These are phyloP conservation scores for Apocynum venetum DNA, from an alignment of 257 asterid species.

Conservation along the genomic window DNA sequence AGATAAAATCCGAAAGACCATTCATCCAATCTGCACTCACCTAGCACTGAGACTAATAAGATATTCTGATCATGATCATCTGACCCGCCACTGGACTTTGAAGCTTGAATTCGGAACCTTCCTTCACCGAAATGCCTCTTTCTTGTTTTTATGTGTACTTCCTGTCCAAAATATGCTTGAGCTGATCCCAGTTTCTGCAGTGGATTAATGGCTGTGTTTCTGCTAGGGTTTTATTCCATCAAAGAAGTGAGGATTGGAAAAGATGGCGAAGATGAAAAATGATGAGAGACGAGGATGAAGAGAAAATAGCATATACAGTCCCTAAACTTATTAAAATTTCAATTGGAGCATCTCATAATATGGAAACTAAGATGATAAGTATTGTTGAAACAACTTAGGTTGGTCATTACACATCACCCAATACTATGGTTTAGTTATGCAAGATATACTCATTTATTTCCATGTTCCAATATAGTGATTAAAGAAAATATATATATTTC, in stretches of 20 bases:
- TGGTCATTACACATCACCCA: too few relatives aligned
- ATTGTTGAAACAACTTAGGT: too few relatives aligned
- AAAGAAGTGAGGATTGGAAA: not conserved
- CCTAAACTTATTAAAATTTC: too few relatives aligned
- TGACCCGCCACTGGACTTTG: not conserved
- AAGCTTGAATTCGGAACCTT: not conserved
- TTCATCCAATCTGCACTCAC: not conserved
- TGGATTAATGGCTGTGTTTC: not conserved
- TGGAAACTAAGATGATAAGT: too few relatives aligned
- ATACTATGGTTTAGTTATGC: too few relatives aligned
- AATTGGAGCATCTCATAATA: too few relatives aligned
- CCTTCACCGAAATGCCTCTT: not conserved
- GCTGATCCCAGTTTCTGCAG: not conserved
- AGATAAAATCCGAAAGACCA: not conserved
- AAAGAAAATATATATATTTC: too few relatives aligned
- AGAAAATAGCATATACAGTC: not conserved
- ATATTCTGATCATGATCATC: too few relatives aligned
- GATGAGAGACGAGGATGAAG: not conserved
- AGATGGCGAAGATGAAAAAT: not conserved
- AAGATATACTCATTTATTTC: too few relatives aligned
- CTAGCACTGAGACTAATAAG: not conserved
- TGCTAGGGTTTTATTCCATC: not conserved
- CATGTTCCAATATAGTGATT: too few relatives aligned
- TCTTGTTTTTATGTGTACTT: too few relatives aligned
- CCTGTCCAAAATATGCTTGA: too few relatives aligned